Evolutionary conservation across 768 basidiomycete species (phyloP).

Genomic region (Lanmaoa rubissima): DNA sequence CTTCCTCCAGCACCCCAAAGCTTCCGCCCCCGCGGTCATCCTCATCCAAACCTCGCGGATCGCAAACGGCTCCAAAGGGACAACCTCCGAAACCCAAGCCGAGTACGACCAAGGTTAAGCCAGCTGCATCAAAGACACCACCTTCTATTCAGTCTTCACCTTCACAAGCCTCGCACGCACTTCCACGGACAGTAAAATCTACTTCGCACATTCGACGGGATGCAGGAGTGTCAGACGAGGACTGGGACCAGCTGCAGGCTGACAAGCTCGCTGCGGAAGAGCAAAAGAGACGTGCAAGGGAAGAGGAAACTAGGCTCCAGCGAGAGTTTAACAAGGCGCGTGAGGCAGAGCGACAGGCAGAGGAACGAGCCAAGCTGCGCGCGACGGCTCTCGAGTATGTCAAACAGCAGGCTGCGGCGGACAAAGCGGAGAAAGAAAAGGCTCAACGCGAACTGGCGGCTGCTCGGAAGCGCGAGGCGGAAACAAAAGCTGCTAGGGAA

Average conservation of each 20-base stretch:
- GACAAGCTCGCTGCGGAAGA: slow-evolving; percentile 30
- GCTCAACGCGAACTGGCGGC: slow-evolving; percentile 27
- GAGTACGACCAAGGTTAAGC: no score
- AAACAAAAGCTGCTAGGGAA: slow-evolving; percentile 23
- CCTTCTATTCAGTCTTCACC: background rate
- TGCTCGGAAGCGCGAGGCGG: slow-evolving; percentile 22
- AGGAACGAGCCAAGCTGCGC: slow-evolving; percentile 21
- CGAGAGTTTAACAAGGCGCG: slow-evolving; percentile 17
- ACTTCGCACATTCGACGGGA: slow-evolving; percentile 36
- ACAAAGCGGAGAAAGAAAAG: slow-evolving; percentile 20
- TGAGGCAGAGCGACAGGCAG: slow-evolving; percentile 23
- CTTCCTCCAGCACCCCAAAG: background rate
- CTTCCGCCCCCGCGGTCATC: background rate
- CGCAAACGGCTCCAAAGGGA: slow-evolving; percentile 13
- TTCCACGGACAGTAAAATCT: background rate
- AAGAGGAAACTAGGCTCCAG: slow-evolving; percentile 17
- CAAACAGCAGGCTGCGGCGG: slow-evolving; percentile 19
- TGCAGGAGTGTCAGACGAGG: slow-evolving; percentile 47
- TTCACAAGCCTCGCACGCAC: background rate
- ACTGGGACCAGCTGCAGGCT: slow-evolving; percentile 51
- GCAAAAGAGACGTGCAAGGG: slow-evolving; percentile 13
- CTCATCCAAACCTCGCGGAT: slow-evolving; percentile 1
- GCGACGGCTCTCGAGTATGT: slow-evolving; percentile 19
- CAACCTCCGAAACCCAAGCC: background rate
- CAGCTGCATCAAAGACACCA: background rate